These are phyloP conservation scores for Thelonectria blattea DNA, from an alignment of 2,329 filamentous ascomycete species.

Conservation along the genomic window DNA sequence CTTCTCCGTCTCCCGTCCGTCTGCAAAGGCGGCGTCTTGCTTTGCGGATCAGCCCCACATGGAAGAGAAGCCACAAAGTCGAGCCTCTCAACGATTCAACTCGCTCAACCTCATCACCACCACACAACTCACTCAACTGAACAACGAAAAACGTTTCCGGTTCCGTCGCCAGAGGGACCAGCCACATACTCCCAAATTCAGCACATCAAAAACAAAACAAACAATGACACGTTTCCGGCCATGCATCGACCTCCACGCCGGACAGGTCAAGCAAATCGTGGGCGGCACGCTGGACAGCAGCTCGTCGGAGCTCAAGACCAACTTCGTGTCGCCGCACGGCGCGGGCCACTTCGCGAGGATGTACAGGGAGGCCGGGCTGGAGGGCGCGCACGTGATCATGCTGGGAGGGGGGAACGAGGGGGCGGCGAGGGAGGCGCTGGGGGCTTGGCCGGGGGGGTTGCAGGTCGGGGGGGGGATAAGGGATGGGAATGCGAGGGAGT, in stretches of 20 bases:
- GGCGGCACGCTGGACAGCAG: constrained; percentile 84
- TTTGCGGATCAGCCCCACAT: constrained; percentile 23
- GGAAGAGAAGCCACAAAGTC: constrained; percentile 18
- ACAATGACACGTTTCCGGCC: constrained; percentile 91
- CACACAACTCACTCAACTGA: too few relatives aligned
- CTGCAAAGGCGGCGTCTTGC: constrained; percentile 12
- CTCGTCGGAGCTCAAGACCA: constrained; percentile 77
- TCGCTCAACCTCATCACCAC: neutral
- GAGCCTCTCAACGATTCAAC: neutral
- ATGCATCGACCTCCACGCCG: constrained; percentile 97
- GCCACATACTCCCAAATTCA: constrained; percentile 11
- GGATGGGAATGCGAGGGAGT: constrained; percentile 80
- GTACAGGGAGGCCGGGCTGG: constrained; percentile 76
- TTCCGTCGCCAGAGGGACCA: neutral
- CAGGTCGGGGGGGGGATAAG: constrained; percentile 96
- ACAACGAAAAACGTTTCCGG: neutral
- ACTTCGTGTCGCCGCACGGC: constrained; percentile 86
- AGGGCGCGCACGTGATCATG: constrained; percentile 95
- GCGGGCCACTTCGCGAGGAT: constrained; percentile 81
- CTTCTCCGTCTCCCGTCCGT: neutral
- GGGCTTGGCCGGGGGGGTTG: constrained; percentile 77
- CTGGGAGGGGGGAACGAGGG: constrained; percentile 86
- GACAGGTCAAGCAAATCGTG: constrained; percentile 97
- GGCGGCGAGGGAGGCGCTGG: constrained; percentile 78
- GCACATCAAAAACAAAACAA: too few relatives aligned